Evolutionary conservation across 805 yeast species (phyloP).

Genomic region (Candida germanica): DNA sequence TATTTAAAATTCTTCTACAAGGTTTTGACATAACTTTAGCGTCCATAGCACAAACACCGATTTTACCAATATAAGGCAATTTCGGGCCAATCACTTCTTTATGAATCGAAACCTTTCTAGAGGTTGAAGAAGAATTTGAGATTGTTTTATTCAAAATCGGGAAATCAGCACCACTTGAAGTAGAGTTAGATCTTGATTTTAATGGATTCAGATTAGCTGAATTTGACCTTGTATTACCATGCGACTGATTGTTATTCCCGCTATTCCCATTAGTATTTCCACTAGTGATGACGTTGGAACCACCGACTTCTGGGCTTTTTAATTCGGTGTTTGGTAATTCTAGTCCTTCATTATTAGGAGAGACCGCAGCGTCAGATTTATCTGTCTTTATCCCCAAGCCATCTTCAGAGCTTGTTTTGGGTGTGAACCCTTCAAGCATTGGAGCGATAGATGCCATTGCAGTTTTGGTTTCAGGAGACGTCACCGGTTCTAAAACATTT

Average conservation of each 20-base stretch:
- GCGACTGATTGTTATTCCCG: neutral
- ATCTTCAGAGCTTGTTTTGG: constrained; percentile 51
- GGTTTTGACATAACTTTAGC: constrained; percentile 95
- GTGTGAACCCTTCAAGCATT: constrained; percentile 67
- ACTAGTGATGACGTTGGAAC: no score
- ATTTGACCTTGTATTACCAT: constrained; percentile 3
- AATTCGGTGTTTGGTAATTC: neutral
- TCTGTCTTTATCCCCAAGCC: constrained; percentile 7
- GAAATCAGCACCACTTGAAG: constrained; percentile 14
- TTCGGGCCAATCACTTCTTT: constrained; percentile 45
- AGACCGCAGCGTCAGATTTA: neutral
- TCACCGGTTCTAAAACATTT: neutral
- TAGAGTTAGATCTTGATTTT: constrained; percentile 22
- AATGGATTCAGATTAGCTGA: constrained; percentile 6
- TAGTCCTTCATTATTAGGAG: neutral
- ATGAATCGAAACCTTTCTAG: constrained; percentile 30
- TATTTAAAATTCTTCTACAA: constrained; percentile 82
- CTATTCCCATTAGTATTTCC: no score
- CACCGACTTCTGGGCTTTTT: neutral
- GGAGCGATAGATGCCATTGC: constrained; percentile 84
- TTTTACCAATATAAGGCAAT: constrained; percentile 77
- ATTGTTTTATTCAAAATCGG: constrained; percentile 32
- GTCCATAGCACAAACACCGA: constrained; percentile 99
- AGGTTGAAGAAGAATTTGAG: constrained; percentile 32
- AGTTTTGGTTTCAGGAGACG: constrained; percentile 38